Evolutionary conservation across 2,329 filamentous ascomycete genomes (phyloP).

Genomic region (Neocatenulostroma microsporum): DNA sequence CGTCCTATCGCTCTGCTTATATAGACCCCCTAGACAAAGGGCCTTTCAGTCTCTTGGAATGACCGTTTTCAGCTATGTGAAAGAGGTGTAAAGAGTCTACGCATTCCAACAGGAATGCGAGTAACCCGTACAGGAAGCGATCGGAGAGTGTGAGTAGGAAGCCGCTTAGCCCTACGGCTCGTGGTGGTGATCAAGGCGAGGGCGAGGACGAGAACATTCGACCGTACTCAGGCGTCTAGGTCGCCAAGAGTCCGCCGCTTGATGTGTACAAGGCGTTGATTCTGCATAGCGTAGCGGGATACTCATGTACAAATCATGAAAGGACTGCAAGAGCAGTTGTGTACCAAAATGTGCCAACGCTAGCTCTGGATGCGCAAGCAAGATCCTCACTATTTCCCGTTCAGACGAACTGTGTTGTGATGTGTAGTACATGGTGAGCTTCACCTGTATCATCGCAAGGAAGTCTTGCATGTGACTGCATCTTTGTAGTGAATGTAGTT

Average conservation of each 20-base stretch:
- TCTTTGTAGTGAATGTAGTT: too few species aligned
- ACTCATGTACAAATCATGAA: too few species aligned
- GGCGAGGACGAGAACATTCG: conserved; percentile 4
- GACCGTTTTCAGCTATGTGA: conserved; percentile 1
- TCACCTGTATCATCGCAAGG: too few species aligned
- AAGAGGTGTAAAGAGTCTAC: conserved; percentile 1
- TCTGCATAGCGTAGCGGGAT: neutral
- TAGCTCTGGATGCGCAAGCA: too few species aligned
- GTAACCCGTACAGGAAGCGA: conserved; percentile 9
- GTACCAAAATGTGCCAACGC: too few species aligned
- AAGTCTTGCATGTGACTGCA: too few species aligned
- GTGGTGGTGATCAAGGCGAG: conserved; percentile 1
- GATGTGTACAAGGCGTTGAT: neutral
- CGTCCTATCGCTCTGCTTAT: neutral
- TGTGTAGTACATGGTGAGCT: too few species aligned
- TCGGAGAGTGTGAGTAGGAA: conserved; percentile 8
- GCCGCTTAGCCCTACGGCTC: conserved; percentile 7
- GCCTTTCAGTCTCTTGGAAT: conserved; percentile 1
- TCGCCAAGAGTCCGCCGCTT: neutral
- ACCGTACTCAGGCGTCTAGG: conserved; percentile 16
- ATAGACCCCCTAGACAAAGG: conserved; percentile 1
- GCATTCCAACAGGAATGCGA: conserved; percentile 3
- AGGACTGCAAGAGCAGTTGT: too few species aligned
- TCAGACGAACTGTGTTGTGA: too few species aligned
- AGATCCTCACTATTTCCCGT: too few species aligned